Evolutionary conservation across 2,329 filamentous ascomycete genomes (phyloP), one percentile per base, ranked within the genome.

Genomic region (Sclerotinia borealis): DNA sequence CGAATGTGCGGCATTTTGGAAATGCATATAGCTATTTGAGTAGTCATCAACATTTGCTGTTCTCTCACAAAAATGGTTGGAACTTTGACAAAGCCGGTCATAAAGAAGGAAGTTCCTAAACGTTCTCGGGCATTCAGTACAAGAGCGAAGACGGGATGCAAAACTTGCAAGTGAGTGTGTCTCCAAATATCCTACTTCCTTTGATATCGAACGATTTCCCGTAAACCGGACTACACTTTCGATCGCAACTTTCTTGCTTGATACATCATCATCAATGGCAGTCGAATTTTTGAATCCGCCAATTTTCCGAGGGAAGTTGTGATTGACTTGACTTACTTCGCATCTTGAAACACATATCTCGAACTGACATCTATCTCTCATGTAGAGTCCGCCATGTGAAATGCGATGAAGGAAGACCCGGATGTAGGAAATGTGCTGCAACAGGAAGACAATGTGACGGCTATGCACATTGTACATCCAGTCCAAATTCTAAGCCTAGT

Each of bases 131-230:
- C 59, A 15, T 60, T 60, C 31, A 63, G 56, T n/a, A 47, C 54
- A 37, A 66, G 52, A 63, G 47, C 59, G n/a, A 41, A 58, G 29
- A 66, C 59, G 13, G 63, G 63, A 5, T 66, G 65, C 34, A 66
- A 63, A 48, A 63, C 65, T 8, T 66, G 65, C 65, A 66, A 56
- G 65, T 66, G 31, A 48, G 60, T 56, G 13, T 25, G 56, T 10
- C 41, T 27, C 27, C 39, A 47, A 19, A 55, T 10, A 9, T 22
- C 15, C n/a, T 19, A 34, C 27, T 19, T 45, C 22, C 11, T 11
- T 19, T 51, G 17, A 54, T 27, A 37, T 31, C 22, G 58, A 39
- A 17, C 17, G 29, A 6, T 25, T 34, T 31, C n/a, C 4, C 3
- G 10, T 25, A 25, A 9, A 7, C 15, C 17, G 1, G n/a, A 17